Evolutionary conservation across 2,329 filamentous ascomycete genomes (phyloP).

Genomic region (Sporothrix variecibatus): DNA sequence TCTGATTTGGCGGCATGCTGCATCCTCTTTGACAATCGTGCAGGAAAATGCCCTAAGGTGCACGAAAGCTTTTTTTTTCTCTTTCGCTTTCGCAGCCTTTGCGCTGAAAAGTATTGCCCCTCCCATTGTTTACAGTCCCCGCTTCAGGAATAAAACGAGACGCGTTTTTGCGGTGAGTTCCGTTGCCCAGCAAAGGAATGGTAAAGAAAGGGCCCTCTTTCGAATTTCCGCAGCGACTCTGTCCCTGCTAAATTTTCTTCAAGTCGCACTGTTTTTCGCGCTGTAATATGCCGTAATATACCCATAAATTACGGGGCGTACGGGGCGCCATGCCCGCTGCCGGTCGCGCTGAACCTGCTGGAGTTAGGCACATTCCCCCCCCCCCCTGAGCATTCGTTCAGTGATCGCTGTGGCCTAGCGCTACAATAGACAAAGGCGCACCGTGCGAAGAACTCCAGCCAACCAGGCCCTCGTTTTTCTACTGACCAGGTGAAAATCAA

Average conservation of each 20-base stretch:
- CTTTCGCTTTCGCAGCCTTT: not conserved
- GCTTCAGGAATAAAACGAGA: slow-evolving; percentile 5
- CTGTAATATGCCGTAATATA: not conserved
- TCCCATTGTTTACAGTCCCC: slow-evolving; percentile 18
- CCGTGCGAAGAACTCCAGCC: slow-evolving; percentile 7
- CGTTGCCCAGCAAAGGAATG: slow-evolving; percentile 13
- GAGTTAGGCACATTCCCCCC: not conserved
- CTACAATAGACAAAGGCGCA: slow-evolving; percentile 18
- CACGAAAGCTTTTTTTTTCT: not conserved
- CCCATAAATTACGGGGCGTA: slow-evolving; percentile 14
- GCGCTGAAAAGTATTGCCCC: not conserved
- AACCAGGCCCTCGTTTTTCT: not conserved
- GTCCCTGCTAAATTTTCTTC: not conserved
- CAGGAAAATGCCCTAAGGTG: not conserved
- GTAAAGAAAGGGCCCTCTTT: not conserved
- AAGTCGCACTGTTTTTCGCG: not conserved
- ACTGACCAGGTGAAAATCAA: not conserved
- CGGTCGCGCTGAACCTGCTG: not conserved
- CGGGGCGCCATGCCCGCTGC: not conserved
- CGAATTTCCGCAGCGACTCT: slow-evolving; percentile 4
- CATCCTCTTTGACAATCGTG: not conserved
- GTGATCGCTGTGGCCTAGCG: not conserved
- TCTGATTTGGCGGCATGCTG: not conserved
- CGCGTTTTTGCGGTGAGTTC: slow-evolving; percentile 1
- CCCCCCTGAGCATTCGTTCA: not conserved